Evolutionary conservation across 176 grass and related monocot genomes (phyloP).

Genomic region (barley (Hordeum vulgare)): MorexV3_pseudomolecules_assembly NC_058518.1:478179257-478179756

Average conservation of each 20-base stretch:
- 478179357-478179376: neutral
- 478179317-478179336: constrained; percentile 75
- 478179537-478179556: neutral
- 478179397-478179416: neutral
- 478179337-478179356: constrained; percentile 35
- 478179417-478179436: neutral
- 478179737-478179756: neutral
- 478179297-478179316: constrained; percentile 90
- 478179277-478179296: constrained; percentile 85
- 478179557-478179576: neutral
- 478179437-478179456: neutral
- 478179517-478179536: neutral
- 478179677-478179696: neutral
- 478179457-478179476: neutral
- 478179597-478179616: neutral
- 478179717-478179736: neutral
- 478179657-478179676: neutral
- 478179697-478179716: neutral
- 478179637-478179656: no score
- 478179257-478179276: constrained; percentile 88
- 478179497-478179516: neutral
- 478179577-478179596: neutral
- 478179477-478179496: neutral
- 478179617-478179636: neutral
- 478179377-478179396: neutral